Evolutionary conservation across 208 protist genomes (phyloP).

Genomic region (Trypanosoma boissoni): DNA sequence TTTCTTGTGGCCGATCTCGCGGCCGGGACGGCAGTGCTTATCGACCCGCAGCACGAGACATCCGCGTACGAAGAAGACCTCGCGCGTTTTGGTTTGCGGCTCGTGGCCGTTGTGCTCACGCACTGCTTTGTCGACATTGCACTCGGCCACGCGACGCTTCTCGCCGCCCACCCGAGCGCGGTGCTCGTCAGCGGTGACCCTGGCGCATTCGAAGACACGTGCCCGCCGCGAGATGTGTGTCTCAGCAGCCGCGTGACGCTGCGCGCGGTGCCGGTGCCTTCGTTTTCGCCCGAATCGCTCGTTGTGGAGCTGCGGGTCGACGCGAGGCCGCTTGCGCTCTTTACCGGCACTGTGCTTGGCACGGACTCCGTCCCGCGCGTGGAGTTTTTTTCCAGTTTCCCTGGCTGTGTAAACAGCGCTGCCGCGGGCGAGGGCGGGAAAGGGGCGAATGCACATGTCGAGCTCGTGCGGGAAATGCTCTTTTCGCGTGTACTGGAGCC

Average conservation of each 20-base stretch:
- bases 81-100: constrained; percentile 22
- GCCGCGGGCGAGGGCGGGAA: constrained; percentile 16
- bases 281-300: constrained; percentile 67
- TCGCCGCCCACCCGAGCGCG: constrained; percentile 17
- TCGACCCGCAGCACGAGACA: constrained; percentile 51
- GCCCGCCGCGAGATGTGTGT: background rate
- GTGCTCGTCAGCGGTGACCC: constrained; percentile 28
- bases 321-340: constrained; percentile 39
- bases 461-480: background rate
- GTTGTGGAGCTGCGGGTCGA: constrained; percentile 54
- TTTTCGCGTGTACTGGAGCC: background rate
- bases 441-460: too few species aligned
- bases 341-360: constrained; percentile 53
- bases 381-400: constrained; percentile 40
- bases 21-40: constrained; percentile 26
- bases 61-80: constrained; percentile 45
- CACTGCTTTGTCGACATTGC: constrained; percentile 71
- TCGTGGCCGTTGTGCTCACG: constrained; percentile 52
- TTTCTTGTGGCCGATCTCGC: constrained; percentile 53
- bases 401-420: constrained; percentile 9
- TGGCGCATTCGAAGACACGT: background rate
- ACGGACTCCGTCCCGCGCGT: constrained; percentile 54
- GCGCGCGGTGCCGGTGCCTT: constrained; percentile 38
- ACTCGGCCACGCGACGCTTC: constrained; percentile 38
- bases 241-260: constrained; percentile 23